These are phyloP conservation scores for Mucor racemosus DNA, from an alignment of 371 early-diverging fungal species.

Conservation along the genomic window DNA sequence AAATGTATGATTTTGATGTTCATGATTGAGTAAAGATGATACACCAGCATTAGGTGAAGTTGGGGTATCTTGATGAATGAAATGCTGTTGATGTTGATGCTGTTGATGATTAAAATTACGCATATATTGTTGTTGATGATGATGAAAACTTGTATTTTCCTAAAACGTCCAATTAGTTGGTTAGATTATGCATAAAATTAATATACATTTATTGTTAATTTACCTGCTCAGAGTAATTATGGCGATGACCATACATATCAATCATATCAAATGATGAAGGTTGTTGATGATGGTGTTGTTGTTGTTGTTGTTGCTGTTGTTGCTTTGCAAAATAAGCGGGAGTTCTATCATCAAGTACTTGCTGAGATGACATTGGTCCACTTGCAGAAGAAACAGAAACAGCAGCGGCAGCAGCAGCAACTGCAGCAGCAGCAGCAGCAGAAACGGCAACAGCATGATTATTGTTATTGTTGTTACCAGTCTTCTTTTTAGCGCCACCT, in stretches of 20 bases:
- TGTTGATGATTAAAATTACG: constrained; percentile 21
- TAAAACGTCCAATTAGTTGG: neutral
- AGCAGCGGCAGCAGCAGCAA: constrained; percentile 4
- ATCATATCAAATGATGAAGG: constrained; percentile 27
- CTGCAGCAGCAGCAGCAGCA: constrained; percentile 8
- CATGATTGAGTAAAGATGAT: constrained; percentile 1
- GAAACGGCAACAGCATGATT: constrained; percentile 9
- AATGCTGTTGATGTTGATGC: neutral
- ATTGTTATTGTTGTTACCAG: neutral
- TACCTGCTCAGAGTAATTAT: constrained; percentile 18
- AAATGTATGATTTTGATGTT: neutral
- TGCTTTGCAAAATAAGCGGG: constrained; percentile 29
- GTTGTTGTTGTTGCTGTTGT: constrained; percentile 9
- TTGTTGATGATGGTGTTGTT: constrained; percentile 8
- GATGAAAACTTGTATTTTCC: constrained; percentile 11
- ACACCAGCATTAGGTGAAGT: neutral
- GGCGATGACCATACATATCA: constrained; percentile 30
- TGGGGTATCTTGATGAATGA: neutral
- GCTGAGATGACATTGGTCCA: neutral
- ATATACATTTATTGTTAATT: neutral
- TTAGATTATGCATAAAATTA: neutral
- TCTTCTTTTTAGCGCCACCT: neutral
- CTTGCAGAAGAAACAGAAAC: neutral
- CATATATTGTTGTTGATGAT: constrained; percentile 17
- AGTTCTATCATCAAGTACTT: constrained; percentile 23